phyloP scores from a whole-genome alignment of 208 protist genomes.

The Trypanosoma cruzi region DNA sequence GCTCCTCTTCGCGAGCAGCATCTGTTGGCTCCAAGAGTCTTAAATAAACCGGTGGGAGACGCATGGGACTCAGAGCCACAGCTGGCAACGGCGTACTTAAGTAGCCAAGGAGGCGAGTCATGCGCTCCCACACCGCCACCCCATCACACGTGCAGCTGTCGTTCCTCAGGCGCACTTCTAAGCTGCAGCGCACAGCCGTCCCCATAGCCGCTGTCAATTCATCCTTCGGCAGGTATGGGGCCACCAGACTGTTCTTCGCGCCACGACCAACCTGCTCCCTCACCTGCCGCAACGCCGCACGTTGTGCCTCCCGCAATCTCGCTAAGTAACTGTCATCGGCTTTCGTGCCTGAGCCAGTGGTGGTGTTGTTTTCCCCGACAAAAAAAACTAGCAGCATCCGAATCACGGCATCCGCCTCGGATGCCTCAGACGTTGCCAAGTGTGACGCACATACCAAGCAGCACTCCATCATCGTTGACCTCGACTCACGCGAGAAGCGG shows the following conservation, averaged over 20 bases:
- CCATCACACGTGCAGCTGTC: background rate
- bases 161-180: slow-evolving; percentile 12
- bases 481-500: background rate
- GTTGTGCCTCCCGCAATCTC: slow-evolving; percentile 33
- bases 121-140: slow-evolving; percentile 7
- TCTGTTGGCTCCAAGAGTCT: slow-evolving; percentile 14
- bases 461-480: slow-evolving; percentile 23
- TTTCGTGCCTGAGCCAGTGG: slow-evolving; percentile 1
- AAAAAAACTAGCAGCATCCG: slow-evolving; percentile 34
- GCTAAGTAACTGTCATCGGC: slow-evolving; percentile 26
- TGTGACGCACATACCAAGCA: slow-evolving; percentile 26
- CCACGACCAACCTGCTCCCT: slow-evolving; percentile 37
- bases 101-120: slow-evolving; percentile 33
- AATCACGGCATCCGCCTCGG: slow-evolving; percentile 9
- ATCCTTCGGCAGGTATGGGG: slow-evolving; percentile 33
- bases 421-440: slow-evolving; percentile 1
- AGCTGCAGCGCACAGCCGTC: slow-evolving; percentile 8
- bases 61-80: slow-evolving; percentile 2
- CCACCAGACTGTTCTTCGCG: slow-evolving; percentile 32
- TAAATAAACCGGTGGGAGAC: slow-evolving; percentile 22
- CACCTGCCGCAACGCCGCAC: slow-evolving; percentile 4
- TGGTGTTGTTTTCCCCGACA: slow-evolving; percentile 18
- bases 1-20: background rate
- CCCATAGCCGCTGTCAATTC: slow-evolving; percentile 30
- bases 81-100: slow-evolving; percentile 22